Base-by-base conservation (phyloP, 108 stramenopile species). In the Nitzschia inconspicua region DNA sequence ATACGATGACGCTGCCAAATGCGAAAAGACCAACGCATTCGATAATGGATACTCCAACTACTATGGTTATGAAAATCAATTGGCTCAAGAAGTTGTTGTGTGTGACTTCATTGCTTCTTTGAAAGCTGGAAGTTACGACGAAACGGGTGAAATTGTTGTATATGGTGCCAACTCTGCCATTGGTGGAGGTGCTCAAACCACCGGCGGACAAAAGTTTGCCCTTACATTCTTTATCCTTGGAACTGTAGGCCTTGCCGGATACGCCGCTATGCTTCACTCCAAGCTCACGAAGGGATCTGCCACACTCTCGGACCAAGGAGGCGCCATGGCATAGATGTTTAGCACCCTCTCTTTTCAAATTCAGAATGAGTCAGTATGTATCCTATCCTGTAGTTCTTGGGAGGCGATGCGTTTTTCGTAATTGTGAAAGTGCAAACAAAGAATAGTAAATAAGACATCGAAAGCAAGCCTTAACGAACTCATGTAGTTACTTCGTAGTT, bases 141-240 rank as follows among this genome's bases (percentile, higher is more conserved):
- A 78, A 28, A 18, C 24, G 9, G 82, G 77, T 42, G 74, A 83
- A 39, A 83, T 83, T 35, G 61, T 70, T 28, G 60, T 89, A 39
- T 47, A 57, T 22, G 84, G 82, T 26, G 75, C 73, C 51, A 77
- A 65, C 24, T 43, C 61, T 44, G 70, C 66, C 16, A 31, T 67
- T 42, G 62, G 69, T 16, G 71, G 73, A 42, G 79, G 81, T 14
- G 58, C 63, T 3, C 36, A 47, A 10, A 85, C 91, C 34, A 85
- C 82, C 1, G 84, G 86, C 3, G 86, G 88, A 55, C 91, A 89
- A 65, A 93, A 89, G 82, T 83, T 89, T 55, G 88, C 86, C 34
- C 72, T 93, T 13, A 82, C 84, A 29, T 87, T 93, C 72, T 89
- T 89, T 66, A 76, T 88, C 51, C 75, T 93, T 37, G 86, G 85